Evolutionary conservation across 345 rosid genomes (phyloP).

Genomic region (Psidium friedrichsthalianum): DNA sequence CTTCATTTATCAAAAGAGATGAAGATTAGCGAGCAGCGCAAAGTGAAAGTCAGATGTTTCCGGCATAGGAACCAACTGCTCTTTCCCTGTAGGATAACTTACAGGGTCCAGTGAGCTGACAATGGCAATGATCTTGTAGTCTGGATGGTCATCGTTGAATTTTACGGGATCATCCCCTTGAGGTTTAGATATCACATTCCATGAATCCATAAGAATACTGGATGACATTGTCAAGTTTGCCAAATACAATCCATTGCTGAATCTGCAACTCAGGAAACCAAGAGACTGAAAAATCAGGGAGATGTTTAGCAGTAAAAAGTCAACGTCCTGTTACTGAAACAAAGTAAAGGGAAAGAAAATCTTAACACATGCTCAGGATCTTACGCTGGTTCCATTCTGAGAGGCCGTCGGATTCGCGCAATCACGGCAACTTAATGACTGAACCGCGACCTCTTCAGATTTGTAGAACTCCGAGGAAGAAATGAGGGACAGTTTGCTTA

Average conservation of each 20-base stretch:
- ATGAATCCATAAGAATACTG: neutral
- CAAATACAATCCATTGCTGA: neutral
- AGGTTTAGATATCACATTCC: neutral
- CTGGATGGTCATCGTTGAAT: neutral
- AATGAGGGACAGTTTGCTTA: neutral
- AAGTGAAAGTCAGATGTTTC: too few relatives aligned
- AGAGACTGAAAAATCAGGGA: neutral
- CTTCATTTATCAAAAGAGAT: too few relatives aligned
- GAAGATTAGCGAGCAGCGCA: too few relatives aligned
- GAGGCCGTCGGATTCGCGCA: neutral
- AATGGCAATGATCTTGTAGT: neutral
- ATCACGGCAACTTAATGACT: neutral
- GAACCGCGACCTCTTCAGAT: neutral
- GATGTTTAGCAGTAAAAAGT: neutral
- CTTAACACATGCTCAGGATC: neutral
- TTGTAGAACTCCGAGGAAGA: too few relatives aligned
- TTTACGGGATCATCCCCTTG: neutral
- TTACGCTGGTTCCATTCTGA: neutral
- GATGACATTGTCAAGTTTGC: neutral
- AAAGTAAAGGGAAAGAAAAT: neutral
- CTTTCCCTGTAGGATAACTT: accelerated
- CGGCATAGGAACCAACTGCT: neutral
- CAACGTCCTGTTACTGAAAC: neutral
- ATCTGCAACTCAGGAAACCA: neutral
- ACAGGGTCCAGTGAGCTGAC: neutral